Evolutionary conservation across 2,329 filamentous ascomycete species (phyloP), one percentile per base, ranked within the genome.

Genomic region (Aspergillus hortae): DNA sequence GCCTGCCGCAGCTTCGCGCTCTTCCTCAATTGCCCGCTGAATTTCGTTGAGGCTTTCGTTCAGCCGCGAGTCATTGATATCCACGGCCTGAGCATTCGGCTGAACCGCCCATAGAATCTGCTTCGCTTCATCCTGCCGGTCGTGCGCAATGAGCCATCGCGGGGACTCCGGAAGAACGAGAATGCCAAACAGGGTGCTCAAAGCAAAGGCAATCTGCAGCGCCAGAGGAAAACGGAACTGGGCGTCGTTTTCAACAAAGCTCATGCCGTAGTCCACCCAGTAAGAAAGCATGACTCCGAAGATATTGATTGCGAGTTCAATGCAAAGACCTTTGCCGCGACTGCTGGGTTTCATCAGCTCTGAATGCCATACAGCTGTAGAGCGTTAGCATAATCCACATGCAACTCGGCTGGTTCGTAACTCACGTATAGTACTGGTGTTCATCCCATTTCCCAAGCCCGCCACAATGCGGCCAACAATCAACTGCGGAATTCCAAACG

Each of bases 271-370:
- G 6, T 63, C 61, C 9, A 67, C 61, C 59, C 57, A 68, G 47
- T 62, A 62, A 32, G 57, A 57, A 36, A 61, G 60, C 30, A 59
- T 46, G 30, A 58, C 64, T 54, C 66, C 72, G 55, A 72, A 66
- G 4, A 67, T 69, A 6, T 70, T 67, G 6, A 70, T 63, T 46
- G 74, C 75, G 53, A 72, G 76, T 61, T 74, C 79, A 52, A 83
- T 79, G 59, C 80, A 81, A 56, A 83, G 81, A 40, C 83, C 67
- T 15, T 81, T 74, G 44, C 81, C 81, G 45, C 80, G 75, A 62
- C 81, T 82, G 53, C 75, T 79, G 76, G 5, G 74, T 38, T 38
- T 38, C 35, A 38, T 38, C 35, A 38, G 35, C 12, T 38, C 35
- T 3, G 35, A 38, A 38, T 38, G 35, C 35, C 35, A 38, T 1